Evolutionary conservation across 305 asterid genomes (phyloP), one percentile per base, ranked within the genome.

Genomic region (Striga hermonthica): DNA sequence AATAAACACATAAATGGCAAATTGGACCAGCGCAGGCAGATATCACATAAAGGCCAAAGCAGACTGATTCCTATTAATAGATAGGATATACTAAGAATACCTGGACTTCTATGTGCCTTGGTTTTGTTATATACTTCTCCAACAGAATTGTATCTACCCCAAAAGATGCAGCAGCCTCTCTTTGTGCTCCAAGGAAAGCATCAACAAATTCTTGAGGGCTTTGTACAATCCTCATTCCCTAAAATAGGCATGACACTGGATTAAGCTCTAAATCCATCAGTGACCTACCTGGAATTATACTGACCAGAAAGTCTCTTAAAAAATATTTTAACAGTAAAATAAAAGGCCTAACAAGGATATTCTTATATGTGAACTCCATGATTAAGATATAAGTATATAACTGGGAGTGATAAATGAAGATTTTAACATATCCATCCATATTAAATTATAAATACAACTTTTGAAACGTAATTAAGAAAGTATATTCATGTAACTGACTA

Each of bases 161-260:
- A 74, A 92, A 92, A 62, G 98, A 90, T 74, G 98, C 97, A 67
- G 98, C 97, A 80, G 98, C 98, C 75, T 92, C 98, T 44, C 98
- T 90, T 79, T 92, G 96, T 64, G 98, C 98, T 66, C 95, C 94
- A 80, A 90, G 62, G 70, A 92, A 90, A 45, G 97, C 84, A 69
- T 92, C 96, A 44, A 64, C 82, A 83, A 92, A 90, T 62, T 92
- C 98, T 31, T 79, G 71, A 36, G 95, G 90, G 68, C 74, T 81
- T 47, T 84, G 88, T 71, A 92, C 97, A 70, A 92, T 87, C 84
- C 97, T 86, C 98, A 90, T 92, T 56, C 98, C 98, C 98, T 92
- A 69, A 69, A 61, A 64, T 68, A 45, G 40, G 71, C 57, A 74
- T 73, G 70, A 64, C 49, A 72, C 53, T 44, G 64, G 37, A 65